Conservation (phyloP, 2,329 filamentous ascomycete genomes). For the Exophiala alcalophila region DNA sequence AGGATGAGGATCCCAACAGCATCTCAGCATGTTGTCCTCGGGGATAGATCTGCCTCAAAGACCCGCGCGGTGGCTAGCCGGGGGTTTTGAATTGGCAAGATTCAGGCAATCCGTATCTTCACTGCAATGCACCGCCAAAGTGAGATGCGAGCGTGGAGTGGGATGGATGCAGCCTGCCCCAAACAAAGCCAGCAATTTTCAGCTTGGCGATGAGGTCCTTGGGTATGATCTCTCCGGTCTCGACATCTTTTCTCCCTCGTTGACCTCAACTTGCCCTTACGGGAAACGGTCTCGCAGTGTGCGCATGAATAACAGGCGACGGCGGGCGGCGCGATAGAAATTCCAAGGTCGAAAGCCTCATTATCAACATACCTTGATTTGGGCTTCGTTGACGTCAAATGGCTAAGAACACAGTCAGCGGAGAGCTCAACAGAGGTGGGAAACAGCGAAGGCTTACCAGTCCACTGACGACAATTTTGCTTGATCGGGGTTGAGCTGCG, state of each 20-base stretch:
- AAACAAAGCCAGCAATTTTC: conserved; percentile 23
- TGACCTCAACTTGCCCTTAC: conserved; percentile 8
- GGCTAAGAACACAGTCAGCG: conserved; percentile 64
- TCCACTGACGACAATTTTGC: conserved; percentile 98
- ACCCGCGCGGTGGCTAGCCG: conserved; percentile 27
- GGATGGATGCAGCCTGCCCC: conserved; percentile 17
- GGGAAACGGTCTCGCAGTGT: conserved; percentile 30
- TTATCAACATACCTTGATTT: conserved; percentile 99
- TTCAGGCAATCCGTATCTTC: conserved; percentile 13
- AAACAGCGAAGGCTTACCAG: conserved; percentile 64
- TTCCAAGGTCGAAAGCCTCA: conserved; percentile 67
- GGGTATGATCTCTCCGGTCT: conserved; percentile 19
- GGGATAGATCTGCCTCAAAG: conserved; percentile 23
- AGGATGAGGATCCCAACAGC: conserved; percentile 16
- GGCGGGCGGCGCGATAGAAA: conserved; percentile 64
- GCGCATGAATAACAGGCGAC: conserved; percentile 23
- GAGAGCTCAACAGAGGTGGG: background rate
- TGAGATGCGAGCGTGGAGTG: conserved; percentile 11
- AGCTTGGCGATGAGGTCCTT: conserved; percentile 20
- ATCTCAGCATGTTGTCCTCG: conserved; percentile 22
- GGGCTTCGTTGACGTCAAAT: conserved; percentile 89
- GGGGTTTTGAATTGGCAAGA: conserved; percentile 14
- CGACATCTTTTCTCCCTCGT: conserved; percentile 12
- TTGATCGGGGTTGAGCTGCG: conserved; percentile 64
- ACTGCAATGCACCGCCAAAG: conserved; percentile 10